Base-by-base conservation (phyloP, 163 green algal species). In the Chlamydomonas reinhardtii region DNA sequence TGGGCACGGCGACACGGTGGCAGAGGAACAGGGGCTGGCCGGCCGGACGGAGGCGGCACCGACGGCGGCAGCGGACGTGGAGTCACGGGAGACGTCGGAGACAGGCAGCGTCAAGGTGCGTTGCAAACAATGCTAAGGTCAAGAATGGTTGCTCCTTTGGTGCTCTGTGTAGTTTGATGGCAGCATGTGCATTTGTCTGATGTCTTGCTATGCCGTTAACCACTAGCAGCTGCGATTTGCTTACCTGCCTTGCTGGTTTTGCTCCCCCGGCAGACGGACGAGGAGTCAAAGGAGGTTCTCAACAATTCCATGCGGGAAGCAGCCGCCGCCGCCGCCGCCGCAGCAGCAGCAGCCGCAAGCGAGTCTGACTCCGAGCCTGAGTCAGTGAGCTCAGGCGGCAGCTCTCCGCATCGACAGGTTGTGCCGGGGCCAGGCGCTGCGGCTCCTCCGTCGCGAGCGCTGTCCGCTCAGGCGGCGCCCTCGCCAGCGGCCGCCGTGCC, bases 21-120 rank as follows among this genome's bases (percentile, higher is more conserved):
- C 35, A 9, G 81, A 87, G 81, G 71, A 80, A 35, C 71, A 69
- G 31, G 81, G 71, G 56, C 70, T 87, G 70, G n/a, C 29, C 54
- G 69, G 25, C 25, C 27, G 54, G 69, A 69, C 34, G 2, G 69
- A 73, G 69, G 69, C 37, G 56, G 69, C 35, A 54, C 16, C 69
- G 35, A 34, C 25, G 29, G 69, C 48, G 32, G 22, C 69, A 52
- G 54, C 54, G 62, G 1, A 16, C 62, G 27, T 8, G 62, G 4
- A 32, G 48, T 56, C 48, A 9, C 54, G 54, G 19, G 69, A 34
- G 37, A 59, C 70, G 8, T 87, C 81, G 27, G 81, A 80, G 22
- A 61, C 81, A 16, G 81, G 80, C 17, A 81, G 81, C 71, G 81
- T 87, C 56, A 69, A 87, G 81, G 81, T 87, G 70, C 0, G 61